A percentile compares a stretch with the other conserved stretches of the same genome.
Conservation (phyloP, 2,329 filamentous ascomycete genomes). For the Drechslerella coelobrocha region DNA sequence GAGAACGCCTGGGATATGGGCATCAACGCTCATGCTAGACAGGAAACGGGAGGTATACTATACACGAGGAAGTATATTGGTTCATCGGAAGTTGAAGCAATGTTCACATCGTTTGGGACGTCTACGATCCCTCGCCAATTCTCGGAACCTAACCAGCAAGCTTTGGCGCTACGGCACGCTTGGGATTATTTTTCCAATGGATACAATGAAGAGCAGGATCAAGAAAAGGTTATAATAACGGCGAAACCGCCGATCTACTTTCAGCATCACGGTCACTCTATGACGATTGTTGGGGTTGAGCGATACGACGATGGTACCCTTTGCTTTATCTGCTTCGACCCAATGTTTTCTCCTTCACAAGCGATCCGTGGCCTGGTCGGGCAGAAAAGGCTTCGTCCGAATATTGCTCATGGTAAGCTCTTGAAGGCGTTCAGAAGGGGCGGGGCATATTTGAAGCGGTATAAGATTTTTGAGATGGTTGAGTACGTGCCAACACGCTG, state of each 20-base stretch:
- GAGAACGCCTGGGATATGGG: constrained; percentile 87
- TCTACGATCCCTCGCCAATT: constrained; percentile 12
- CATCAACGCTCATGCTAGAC: constrained; percentile 74
- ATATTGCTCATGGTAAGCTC: constrained; percentile 63
- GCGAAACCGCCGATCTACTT: constrained; percentile 83
- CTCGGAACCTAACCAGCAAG: constrained; percentile 12
- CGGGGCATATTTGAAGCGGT: constrained; percentile 70
- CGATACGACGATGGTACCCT: constrained; percentile 68
- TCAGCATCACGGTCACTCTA: constrained; percentile 85
- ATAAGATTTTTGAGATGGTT: constrained; percentile 79
- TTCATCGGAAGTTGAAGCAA: constrained; percentile 74
- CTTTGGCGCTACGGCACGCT: constrained; percentile 64
- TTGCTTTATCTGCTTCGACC: constrained; percentile 83
- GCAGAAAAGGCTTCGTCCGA: constrained; percentile 60
- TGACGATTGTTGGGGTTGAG: constrained; percentile 88
- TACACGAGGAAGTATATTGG: constrained; percentile 96
- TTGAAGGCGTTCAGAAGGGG: constrained; percentile 78
- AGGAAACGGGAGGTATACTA: constrained; percentile 84
- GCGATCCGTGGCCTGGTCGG: constrained; percentile 68
- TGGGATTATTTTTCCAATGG: constrained; percentile 73
- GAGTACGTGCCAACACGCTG: constrained; percentile 66
- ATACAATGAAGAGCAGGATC: constrained; percentile 56
- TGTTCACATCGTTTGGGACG: constrained; percentile 14
- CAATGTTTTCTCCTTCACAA: constrained; percentile 68
- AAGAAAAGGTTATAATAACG: constrained; percentile 70